Conservation (phyloP, 1,284 basidiomycete genomes). For the Papiliotrema flavescens region DNA sequence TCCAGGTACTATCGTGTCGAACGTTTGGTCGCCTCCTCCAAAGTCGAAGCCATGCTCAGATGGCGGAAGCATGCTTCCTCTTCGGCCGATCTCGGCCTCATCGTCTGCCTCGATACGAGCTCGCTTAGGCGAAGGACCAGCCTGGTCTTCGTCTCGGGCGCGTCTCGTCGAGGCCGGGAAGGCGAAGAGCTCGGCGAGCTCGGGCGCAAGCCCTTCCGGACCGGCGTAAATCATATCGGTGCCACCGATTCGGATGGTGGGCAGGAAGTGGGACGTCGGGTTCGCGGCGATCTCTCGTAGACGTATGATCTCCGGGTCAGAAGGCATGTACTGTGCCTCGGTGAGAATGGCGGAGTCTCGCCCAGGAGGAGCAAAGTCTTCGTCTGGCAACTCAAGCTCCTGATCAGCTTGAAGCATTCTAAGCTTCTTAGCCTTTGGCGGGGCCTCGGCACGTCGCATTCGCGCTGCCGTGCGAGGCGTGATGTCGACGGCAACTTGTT, state of each 20-base stretch:
- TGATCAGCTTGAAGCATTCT: conserved; percentile 56
- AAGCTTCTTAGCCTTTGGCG: conserved; percentile 62
- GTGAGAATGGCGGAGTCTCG: conserved; percentile 67
- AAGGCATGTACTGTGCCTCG: conserved; percentile 75
- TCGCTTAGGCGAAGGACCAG: conserved; percentile 34
- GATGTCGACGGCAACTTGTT: conserved; percentile 43
- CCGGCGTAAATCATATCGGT: conserved; percentile 71
- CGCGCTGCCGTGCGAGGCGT: conserved; percentile 55
- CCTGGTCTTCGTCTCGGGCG: conserved; percentile 51
- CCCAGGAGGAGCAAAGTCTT: conserved; percentile 57
- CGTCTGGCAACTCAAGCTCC: conserved; percentile 75
- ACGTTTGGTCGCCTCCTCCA: conserved; percentile 11
- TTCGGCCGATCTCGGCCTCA: conserved; percentile 62
- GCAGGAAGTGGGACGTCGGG: conserved; percentile 78
- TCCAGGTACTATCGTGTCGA: conserved; percentile 9
- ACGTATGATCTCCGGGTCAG: conserved; percentile 73
- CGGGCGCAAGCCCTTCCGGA: conserved; percentile 64
- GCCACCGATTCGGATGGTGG: conserved; percentile 65
- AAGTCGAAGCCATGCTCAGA: conserved; percentile 14
- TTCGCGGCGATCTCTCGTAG: conserved; percentile 79
- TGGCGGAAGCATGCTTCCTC: conserved; percentile 20
- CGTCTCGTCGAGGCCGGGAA: conserved; percentile 60
- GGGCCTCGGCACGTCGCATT: conserved; percentile 46
- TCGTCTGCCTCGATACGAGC: conserved; percentile 20
- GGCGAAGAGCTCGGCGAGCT: conserved; percentile 76